Evolutionary conservation across 208 protist species (phyloP), one percentile per base, ranked within the genome.

Genomic region (Leishmania martiniquensis): DNA sequence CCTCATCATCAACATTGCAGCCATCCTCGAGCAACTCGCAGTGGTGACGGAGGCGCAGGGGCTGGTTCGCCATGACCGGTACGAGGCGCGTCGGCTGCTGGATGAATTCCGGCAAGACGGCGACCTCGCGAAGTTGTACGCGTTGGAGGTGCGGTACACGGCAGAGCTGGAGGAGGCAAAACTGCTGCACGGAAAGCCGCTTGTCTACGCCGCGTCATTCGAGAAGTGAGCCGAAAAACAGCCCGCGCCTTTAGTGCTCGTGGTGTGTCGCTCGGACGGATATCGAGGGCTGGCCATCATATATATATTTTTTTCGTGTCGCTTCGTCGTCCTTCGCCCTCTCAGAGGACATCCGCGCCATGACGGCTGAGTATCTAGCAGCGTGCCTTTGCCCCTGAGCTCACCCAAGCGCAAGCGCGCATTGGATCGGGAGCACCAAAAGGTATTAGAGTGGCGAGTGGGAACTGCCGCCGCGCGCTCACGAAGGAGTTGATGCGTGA

Each of bases 1-100:
- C 32, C 63, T 87, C 22, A 85, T 93, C 47, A 39, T 82, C 4
- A 86, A 87, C 72, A 90, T 93, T 83, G 85, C 85, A 1, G 84
- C 78, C 17, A 80, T 85, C 37, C 85, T 93, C 59, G 85, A 91
- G 63, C 89, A 93, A 73, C 70, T 90, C 51, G 77, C 83, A 22
- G 49, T 81, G n/a, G 44, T 93, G 32, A 77, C 85, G 45, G 87
- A 81, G 29, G 59, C 73, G 29, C 76, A 89, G 51, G 80, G 83
- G 44, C 79, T 90, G 60, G 74, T 89, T 34, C 85, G 87, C 1
- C 75, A 73, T 12, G 85, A 91, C 66, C 82, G 89, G 0, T 54
- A 87, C n/a, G 85, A 91, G 54, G 87, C 85, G 22, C 37, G 63
- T 54, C 75, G 72, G n/a, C 77, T 93, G 68, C 57, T 91, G 44